Conservation (phyloP, 495 filamentous ascomycete species). For the Lepidopterella palustris region DNA sequence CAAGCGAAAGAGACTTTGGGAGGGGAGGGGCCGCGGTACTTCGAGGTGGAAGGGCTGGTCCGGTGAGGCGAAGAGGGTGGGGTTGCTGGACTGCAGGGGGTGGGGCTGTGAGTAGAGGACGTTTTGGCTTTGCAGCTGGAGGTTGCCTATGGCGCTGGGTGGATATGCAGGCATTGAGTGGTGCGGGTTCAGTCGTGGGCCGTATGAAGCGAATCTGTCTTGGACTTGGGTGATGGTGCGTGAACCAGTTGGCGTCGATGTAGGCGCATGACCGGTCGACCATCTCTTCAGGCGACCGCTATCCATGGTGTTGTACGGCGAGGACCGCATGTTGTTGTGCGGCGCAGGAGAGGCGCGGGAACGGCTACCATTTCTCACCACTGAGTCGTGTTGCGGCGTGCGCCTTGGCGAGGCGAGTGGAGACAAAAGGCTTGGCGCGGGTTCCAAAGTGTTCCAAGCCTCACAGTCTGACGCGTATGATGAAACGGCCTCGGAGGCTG, state of each 20-base stretch:
- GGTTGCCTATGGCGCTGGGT: constrained; percentile 14
- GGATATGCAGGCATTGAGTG: constrained; percentile 47
- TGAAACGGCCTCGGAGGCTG: constrained; percentile 26
- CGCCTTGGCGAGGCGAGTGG: constrained; percentile 29
- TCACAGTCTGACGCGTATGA: constrained; percentile 31
- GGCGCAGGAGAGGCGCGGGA: constrained; percentile 61
- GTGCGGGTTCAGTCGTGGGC: constrained; percentile 32
- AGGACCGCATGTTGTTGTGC: constrained; percentile 54
- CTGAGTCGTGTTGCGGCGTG: constrained; percentile 27
- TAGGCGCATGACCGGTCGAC: constrained; percentile 59
- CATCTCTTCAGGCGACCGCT: constrained; percentile 58
- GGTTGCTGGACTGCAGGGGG: constrained; percentile 29
- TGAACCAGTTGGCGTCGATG: constrained; percentile 46
- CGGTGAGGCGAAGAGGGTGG: constrained; percentile 39
- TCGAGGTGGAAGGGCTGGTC: constrained; percentile 31
- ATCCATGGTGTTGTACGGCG: constrained; percentile 58
- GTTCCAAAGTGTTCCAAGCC: constrained; percentile 28
- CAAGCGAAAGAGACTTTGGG: constrained; percentile 60
- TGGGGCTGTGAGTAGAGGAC: constrained; percentile 28
- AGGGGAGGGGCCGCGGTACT: constrained; percentile 44
- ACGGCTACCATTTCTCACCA: constrained; percentile 36
- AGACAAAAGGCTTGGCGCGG: constrained; percentile 27
- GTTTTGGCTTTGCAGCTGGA: constrained; percentile 23
- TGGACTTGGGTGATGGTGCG: constrained; percentile 40
- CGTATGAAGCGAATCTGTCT: constrained; percentile 27